Evolutionary conservation across 352 stramenopile genomes (phyloP), one percentile per base, ranked within the genome.

Genomic region (Phytophthora pseudosyringae): DNA sequence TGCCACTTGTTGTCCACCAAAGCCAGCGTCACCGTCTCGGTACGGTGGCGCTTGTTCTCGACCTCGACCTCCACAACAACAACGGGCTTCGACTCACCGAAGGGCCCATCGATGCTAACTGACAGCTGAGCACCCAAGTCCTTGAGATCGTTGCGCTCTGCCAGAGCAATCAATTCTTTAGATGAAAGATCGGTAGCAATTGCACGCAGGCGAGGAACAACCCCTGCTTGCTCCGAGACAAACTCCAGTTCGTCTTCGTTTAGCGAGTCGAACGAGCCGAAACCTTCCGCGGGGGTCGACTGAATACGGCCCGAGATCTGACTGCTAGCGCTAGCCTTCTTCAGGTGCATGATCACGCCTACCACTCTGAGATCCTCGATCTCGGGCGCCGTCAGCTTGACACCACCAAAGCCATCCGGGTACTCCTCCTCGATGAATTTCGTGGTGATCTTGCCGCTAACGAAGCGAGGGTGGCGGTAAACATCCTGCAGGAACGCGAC

Each of bases 381-480:
- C 59, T 98, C 86, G 16, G 59, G 50, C 0, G 58, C 12, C 1
- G 73, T 79, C 28, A 98, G 69, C 52, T 88, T 51, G 1, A 97
- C 92, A 38, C 91, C 95, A 0, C 81, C 52, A 69, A 98, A 99
- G 31, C 96, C 96, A 18, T 98, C 91, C 0, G 97, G 96, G 67
- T 99, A 99, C 70, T 99, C 91, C 51, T 97, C 82, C 5, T 79
- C 84, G 59, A 99, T 98, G 67, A 99, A 99, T 44, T 97, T 96
- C 46, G 97, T 99, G n/a, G 95, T 98, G 67, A 98, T 98, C 16
- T 98, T 88, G 48, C 97, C 97, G 18, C 69, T 83, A 21, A 85
- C 71, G 69, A 99, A 99, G 64, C 82, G 83, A 29, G 80, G 75
- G 72, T 98, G 92, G 10, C 95, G 81, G 59, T 92, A 90, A 5